Evolutionary conservation across 345 rosid genomes (phyloP), one percentile per base, ranked within the genome.

Genomic region (Citrus australasica): DNA sequence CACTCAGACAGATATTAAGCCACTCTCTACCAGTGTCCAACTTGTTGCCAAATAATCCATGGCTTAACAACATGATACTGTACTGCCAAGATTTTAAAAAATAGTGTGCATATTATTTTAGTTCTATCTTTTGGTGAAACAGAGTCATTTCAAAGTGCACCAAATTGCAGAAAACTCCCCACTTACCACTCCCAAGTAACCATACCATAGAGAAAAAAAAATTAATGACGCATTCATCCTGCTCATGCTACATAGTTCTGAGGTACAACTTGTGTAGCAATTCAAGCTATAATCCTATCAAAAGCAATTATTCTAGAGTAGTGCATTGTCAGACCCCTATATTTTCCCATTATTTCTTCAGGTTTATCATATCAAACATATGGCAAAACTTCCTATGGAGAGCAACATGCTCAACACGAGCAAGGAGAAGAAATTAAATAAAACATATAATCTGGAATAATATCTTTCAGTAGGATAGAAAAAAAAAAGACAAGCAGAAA

Each of bases 31-130:
- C 71, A 70, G 35, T 30, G n/a, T 46, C 76, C 59, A 69, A 51
- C 66, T 51, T 21, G 28, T 16, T 58, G 28, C 51, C 46, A 65
- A 53, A 46, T 40, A 19, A 28, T 6, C 59, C 33, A 55, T 63
- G 22, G 59, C 63, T 22, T 53, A 63, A 71, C 35, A 78, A 64
- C 19, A 35, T 61, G 69, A 68, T 79, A 76, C 66, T 76, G 40
- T 25, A n/a, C 65, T 67, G 64, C 55, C 65, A 61, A 13, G 62
- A 79, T 75, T 30, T 28, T 24, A n/a, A 55, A 25, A 28, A 56
- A 55, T 24, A 71, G 61, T 14, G 27, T 30, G 4, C 33, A 30
- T 14, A 33, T 11, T 46, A 21, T 33, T 37, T 78, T n/a, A 61
- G 59, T 21, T 71, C n/a, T 71, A 71, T 16, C 5, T 77, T 56